Evolutionary conservation across 257 asterid genomes (phyloP), one percentile per base, ranked within the genome.

Genomic region (Solanum lignicaule): DNA sequence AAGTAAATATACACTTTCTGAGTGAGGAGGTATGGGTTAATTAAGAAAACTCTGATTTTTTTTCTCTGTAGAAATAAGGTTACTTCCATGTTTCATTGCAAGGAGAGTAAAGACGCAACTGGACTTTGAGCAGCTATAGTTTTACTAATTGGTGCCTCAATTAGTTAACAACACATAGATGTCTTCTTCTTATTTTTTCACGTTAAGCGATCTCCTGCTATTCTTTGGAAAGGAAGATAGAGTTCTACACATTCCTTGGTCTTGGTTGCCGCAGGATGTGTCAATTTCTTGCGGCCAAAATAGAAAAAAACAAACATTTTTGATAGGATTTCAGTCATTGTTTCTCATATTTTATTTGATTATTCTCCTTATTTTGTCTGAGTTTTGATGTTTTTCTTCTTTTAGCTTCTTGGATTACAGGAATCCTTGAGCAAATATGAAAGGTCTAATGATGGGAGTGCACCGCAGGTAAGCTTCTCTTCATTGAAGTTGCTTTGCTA

Each of bases 1-100:
- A 96, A 82, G 99, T 96, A 93, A 97, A 97, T 91, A 95, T 97
- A 83, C 99, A 97, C 94, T 97, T 97, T 91, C 92, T 97, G 73
- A 97, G 95, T 87, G 99, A 97, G 93, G 99, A 95, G 98, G 99
- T 97, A 94, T 90, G 76, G 86, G 41, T 81, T 81, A 65, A 46
- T 46, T 9, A 41, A 78, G 25, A 78, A 78, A 78, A 25, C 84
- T 78, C n/a, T 78, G 62, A 39, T 14, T 41, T 9, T 13, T 13
- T 36, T 1, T 27, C 8, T 46, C 20, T 76, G 41, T 76, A 25
- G 84, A 78, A 78, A 78, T 78, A 78, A 46, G 85, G 68, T 81
- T 81, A 39, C 85, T 46, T 25, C 66, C 85, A 43, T 16, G 85
- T 27, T 27, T 46, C 85, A 27, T 81, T 81, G 66, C 85, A 16